Conservation (phyloP, 2,329 filamentous ascomycete genomes). For the Myotisia sp. region DNA sequence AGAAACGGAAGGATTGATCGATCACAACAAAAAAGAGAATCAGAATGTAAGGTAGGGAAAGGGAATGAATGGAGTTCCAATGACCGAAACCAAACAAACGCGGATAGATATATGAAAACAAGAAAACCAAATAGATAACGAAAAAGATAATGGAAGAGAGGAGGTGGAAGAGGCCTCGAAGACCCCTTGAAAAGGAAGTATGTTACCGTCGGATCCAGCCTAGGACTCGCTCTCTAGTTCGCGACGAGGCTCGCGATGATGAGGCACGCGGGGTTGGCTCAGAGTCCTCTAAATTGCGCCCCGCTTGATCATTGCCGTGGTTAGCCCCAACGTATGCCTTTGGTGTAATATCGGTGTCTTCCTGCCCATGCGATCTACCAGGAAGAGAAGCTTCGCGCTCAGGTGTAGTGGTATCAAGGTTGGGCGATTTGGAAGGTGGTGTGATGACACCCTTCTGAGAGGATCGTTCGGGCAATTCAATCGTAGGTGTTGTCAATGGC, state of each 20-base stretch:
- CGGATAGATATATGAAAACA: conserved; percentile 4
- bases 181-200: not conserved
- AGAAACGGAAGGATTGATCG: too few species aligned
- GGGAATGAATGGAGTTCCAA: too few species aligned
- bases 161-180: not conserved
- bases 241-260: conserved; percentile 7
- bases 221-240: conserved; percentile 10
- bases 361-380: not conserved
- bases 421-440: conserved; percentile 6
- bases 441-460: conserved; percentile 2
- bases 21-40: too few species aligned
- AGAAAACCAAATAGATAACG: conserved; percentile 2
- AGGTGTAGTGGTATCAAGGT: conserved; percentile 14
- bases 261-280: conserved; percentile 9
- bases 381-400: not conserved
- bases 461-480: not conserved
- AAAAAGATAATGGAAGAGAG: not conserved
- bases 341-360: conserved; percentile 9
- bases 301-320: not conserved
- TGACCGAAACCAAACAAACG: too few species aligned
- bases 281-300: conserved; percentile 1
- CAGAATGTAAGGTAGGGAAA: too few species aligned
- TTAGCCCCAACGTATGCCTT: conserved; percentile 3
- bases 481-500: not conserved
- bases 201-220: conserved; percentile 12